Conservation (phyloP, 2,329 filamentous ascomycete genomes). For the Colletotrichum lini region DNA sequence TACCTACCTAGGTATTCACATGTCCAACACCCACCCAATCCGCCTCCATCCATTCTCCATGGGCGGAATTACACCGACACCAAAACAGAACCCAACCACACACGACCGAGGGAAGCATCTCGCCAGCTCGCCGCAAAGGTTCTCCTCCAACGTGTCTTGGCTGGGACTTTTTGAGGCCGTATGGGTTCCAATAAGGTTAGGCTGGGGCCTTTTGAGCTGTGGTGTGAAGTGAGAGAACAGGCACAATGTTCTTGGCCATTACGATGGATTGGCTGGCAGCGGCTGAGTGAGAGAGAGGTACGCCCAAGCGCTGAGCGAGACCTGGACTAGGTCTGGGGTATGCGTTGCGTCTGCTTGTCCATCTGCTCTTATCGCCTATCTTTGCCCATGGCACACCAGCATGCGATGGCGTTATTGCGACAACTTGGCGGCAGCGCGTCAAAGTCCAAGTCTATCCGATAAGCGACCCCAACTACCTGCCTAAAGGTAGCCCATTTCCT, state of each 20-base stretch:
- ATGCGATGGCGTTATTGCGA: background rate
- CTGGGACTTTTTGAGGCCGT: slow-evolving; percentile 24
- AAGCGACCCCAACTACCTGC: background rate
- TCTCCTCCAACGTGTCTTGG: slow-evolving; percentile 22
- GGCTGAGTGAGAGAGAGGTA: background rate
- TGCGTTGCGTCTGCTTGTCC: background rate
- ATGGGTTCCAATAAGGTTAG: slow-evolving; percentile 4
- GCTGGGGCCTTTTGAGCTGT: slow-evolving; percentile 3
- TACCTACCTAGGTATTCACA: background rate
- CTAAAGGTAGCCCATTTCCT: background rate
- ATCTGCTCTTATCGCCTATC: background rate
- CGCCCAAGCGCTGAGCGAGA: background rate
- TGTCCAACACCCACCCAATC: background rate
- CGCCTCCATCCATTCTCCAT: background rate
- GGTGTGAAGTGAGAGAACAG: background rate
- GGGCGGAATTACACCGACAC: background rate
- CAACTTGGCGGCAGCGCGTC: background rate
- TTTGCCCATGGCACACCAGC: background rate
- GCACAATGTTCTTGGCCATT: slow-evolving; percentile 5
- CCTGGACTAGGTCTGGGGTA: background rate
- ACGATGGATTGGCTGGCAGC: background rate
- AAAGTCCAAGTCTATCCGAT: background rate
- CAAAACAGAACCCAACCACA: background rate
- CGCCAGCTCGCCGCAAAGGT: slow-evolving; percentile 13
- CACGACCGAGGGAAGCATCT: background rate